Conservation (phyloP, 805 yeast species). For the Scheffersomyces spartinae region DNA sequence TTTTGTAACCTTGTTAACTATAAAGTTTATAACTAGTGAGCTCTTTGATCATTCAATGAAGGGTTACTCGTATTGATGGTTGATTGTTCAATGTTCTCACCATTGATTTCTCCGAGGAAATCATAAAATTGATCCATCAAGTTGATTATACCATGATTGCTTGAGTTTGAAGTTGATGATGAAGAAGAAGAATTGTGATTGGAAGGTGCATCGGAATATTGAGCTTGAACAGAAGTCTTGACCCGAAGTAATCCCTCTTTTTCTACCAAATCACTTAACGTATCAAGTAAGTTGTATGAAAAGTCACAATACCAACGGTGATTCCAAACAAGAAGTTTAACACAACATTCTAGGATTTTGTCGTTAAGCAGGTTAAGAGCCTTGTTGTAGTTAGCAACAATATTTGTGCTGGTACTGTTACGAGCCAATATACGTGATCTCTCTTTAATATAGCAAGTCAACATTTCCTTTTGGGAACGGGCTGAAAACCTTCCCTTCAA, state of each 20-base stretch:
- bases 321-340: constrained; percentile 89
- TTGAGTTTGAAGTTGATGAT: constrained; percentile 11
- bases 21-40: too few relatives aligned
- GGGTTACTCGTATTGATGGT: too few relatives aligned
- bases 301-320: constrained; percentile 96
- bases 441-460: constrained; percentile 53
- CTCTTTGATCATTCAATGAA: too few relatives aligned
- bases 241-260: constrained; percentile 75
- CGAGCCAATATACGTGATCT: constrained; percentile 22
- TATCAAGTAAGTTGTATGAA: constrained; percentile 53
- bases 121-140: constrained; percentile 41
- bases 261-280: constrained; percentile 49
- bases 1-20: too few relatives aligned
- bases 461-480: constrained; percentile 60
- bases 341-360: constrained; percentile 53
- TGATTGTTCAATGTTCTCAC: too few relatives aligned
- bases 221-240: constrained; percentile 57
- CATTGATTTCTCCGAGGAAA: constrained; percentile 36
- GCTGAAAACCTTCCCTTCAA: constrained; percentile 70
- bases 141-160: constrained; percentile 43
- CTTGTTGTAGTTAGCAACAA: constrained; percentile 24
- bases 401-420: constrained; percentile 9
- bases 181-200: constrained; percentile 9
- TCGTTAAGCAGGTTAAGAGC: constrained; percentile 35
- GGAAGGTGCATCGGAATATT: constrained; percentile 45